phyloP scores from a whole-genome alignment of 2,329 filamentous ascomycete genomes.

The Claviceps citrina region DNA sequence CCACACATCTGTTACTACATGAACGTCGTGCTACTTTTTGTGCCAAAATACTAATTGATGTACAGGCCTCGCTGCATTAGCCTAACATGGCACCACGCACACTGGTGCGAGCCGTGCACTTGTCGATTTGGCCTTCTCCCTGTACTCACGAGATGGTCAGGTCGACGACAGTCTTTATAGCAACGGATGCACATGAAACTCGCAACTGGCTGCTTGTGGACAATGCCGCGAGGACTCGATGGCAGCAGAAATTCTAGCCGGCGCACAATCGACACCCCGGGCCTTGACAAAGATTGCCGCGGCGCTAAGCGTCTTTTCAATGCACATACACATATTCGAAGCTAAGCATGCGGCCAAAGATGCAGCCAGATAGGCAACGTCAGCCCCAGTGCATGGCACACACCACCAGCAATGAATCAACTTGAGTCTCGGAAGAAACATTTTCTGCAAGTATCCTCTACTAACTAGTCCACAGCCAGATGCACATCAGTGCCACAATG shows the following conservation, averaged over 20 bases:
- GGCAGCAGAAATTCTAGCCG: background rate
- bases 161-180: no score
- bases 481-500: background rate
- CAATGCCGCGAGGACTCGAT: background rate
- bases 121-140: background rate
- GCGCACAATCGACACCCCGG: background rate
- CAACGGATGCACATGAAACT: background rate
- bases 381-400: background rate
- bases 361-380: conserved; percentile 2
- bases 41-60: background rate
- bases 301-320: background rate
- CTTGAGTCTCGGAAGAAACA: background rate
- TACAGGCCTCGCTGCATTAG: background rate
- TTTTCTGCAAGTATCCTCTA: background rate
- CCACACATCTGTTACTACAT: background rate
- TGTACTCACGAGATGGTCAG: background rate
- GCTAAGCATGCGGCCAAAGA: conserved; percentile 4
- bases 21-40: background rate
- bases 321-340: conserved; percentile 2
- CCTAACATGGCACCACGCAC: background rate
- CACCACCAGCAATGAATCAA: background rate
- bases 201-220: background rate
- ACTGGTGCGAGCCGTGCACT: no score
- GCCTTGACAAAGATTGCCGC: background rate
- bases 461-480: background rate